These are phyloP conservation scores for Akanthomyces uredinophilus DNA, from an alignment of 2,329 filamentous ascomycete species.

Conservation along the genomic window DNA sequence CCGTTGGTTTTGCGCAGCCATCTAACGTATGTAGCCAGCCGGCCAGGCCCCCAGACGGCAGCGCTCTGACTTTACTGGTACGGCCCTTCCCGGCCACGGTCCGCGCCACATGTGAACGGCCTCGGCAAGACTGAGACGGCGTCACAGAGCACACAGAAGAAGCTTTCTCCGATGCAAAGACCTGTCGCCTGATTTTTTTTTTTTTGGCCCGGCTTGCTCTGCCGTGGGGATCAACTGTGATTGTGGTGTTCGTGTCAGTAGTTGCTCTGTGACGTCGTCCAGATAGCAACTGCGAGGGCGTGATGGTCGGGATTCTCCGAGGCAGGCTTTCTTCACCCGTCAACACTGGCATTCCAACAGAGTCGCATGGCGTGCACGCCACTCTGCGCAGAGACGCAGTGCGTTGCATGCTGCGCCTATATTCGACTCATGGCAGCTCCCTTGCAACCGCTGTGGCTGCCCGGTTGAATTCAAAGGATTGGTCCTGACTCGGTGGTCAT, in stretches of 20 bases:
- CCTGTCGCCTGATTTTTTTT: not conserved
- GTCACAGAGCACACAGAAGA: not conserved
- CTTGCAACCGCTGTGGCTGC: not conserved
- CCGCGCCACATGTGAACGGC: conserved; percentile 13
- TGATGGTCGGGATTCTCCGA: not conserved
- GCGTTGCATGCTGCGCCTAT: not conserved
- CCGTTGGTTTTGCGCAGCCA: too few relatives aligned
- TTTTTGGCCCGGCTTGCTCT: not conserved
- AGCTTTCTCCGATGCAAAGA: not conserved
- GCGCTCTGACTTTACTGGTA: not conserved
- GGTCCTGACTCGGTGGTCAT: conserved; percentile 1
- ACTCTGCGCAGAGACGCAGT: not conserved
- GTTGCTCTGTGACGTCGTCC: too few relatives aligned
- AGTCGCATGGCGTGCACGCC: not conserved
- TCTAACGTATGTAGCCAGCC: too few relatives aligned
- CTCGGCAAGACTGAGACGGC: conserved; percentile 8
- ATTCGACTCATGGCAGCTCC: not conserved
- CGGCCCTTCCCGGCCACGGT: conserved; percentile 14
- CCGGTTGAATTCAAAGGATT: not conserved
- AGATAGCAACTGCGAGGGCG: not conserved
- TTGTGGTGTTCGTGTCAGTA: not conserved
- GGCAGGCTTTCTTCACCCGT: not conserved
- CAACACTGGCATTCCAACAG: not conserved
- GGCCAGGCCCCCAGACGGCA: not conserved
- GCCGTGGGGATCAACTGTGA: not conserved